These are phyloP conservation scores for Hyparrhenia diplandra DNA, from an alignment of 176 grass and related monocot genomes.

Conservation along the genomic window DNA sequence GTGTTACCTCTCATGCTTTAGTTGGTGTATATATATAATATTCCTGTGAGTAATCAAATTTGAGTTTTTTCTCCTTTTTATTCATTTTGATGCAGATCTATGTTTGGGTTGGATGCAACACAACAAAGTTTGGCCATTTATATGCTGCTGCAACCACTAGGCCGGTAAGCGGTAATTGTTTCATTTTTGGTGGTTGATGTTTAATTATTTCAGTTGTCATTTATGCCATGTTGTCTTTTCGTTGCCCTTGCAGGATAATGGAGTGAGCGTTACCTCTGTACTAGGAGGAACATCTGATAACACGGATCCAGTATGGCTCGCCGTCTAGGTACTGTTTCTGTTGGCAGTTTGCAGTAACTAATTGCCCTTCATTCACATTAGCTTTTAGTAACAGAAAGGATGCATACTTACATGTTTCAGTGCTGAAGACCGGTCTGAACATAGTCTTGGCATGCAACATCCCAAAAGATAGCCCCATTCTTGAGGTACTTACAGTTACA, in stretches of 20 bases:
- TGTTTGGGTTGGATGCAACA: constrained; percentile 87
- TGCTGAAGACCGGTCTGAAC: constrained; percentile 72
- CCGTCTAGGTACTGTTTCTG: constrained; percentile 51
- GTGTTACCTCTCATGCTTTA: neutral
- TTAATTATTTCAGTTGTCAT: neutral
- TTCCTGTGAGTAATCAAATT: neutral
- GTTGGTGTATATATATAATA: neutral
- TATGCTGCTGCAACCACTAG: constrained; percentile 85
- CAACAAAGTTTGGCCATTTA: constrained; percentile 76
- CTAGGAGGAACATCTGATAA: constrained; percentile 84
- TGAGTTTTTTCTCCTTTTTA: neutral
- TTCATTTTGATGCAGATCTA: constrained; percentile 54
- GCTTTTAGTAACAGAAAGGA: neutral
- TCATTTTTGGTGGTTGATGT: neutral
- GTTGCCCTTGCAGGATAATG: constrained; percentile 47
- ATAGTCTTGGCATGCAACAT: constrained; percentile 82
- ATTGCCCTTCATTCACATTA: neutral
- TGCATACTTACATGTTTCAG: constrained; percentile 42
- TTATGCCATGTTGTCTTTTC: neutral
- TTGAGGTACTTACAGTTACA: constrained; percentile 50
- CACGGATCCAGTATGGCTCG: constrained; percentile 75
- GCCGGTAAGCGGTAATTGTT: constrained; percentile 39
- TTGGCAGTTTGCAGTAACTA: neutral
- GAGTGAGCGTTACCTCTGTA: constrained; percentile 72
- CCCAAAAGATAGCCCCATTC: constrained; percentile 81